Evolutionary conservation across 1,139 yeast genomes (phyloP).

Genomic region (Magnusiomyces magnusii): DNA sequence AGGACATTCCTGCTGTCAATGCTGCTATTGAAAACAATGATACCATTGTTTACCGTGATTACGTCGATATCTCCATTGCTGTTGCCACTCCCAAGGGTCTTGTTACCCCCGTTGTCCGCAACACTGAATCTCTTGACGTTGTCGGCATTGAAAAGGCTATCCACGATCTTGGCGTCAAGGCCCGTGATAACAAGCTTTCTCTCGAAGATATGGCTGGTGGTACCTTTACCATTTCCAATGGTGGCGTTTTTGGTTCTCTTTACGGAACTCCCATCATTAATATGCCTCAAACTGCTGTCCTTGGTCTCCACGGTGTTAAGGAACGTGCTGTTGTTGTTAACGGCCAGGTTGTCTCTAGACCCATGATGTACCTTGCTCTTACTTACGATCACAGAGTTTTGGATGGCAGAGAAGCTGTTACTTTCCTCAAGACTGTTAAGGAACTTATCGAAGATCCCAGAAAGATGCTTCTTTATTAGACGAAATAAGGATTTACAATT

Average conservation of each 20-base stretch:
- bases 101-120: slow-evolving; percentile 97
- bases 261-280: slow-evolving; percentile 98
- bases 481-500: too few relatives aligned
- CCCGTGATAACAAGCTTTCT: slow-evolving; percentile 94
- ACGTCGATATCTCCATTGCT: slow-evolving; percentile 91
- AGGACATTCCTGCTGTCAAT: slow-evolving; percentile 91
- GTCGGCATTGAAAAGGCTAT: slow-evolving; percentile 90
- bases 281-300: slow-evolving; percentile 96
- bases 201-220: slow-evolving; percentile 99
- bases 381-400: slow-evolving; percentile 97
- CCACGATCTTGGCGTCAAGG: slow-evolving; percentile 73
- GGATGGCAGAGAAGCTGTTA: slow-evolving; percentile 99
- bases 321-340: slow-evolving; percentile 96
- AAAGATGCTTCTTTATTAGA: slow-evolving; percentile 84
- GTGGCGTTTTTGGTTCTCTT: slow-evolving; percentile 97
- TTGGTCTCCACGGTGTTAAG: slow-evolving; percentile 96
- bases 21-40: slow-evolving; percentile 89
- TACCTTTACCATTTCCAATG: slow-evolving; percentile 97
- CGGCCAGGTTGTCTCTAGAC: slow-evolving; percentile 94
- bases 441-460: slow-evolving; percentile 99
- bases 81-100: slow-evolving; percentile 99
- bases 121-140: slow-evolving; percentile 86
- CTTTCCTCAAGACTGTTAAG: slow-evolving; percentile 91
- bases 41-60: slow-evolving; percentile 93
- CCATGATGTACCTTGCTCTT: slow-evolving; percentile 99